Conservation (phyloP, 352 stramenopile species). For the Peronospora destructor region DNA sequence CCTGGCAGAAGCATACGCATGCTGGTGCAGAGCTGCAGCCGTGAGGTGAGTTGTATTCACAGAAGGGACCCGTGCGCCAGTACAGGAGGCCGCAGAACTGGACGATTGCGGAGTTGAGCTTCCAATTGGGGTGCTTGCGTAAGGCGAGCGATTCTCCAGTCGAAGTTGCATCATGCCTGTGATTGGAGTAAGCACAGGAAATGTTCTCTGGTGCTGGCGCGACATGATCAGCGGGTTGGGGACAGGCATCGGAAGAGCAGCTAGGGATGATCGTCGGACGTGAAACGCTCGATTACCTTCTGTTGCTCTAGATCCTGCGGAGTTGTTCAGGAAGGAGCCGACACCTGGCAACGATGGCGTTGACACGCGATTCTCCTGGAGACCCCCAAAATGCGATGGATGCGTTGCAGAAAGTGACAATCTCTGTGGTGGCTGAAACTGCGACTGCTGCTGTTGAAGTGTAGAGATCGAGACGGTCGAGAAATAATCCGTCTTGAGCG, state of each 20-base stretch:
- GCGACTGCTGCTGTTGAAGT: constrained; percentile 25
- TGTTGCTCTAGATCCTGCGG: constrained; percentile 11
- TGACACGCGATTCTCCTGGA: constrained; percentile 24
- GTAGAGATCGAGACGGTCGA: constrained; percentile 39
- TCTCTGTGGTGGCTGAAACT: constrained; percentile 18
- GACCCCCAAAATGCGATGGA: constrained; percentile 25
- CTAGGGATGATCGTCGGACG: constrained; percentile 40
- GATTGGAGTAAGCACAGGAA: constrained; percentile 53
- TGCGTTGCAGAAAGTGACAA: constrained; percentile 32
- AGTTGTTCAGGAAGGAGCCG: constrained; percentile 23
- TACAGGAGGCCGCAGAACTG: constrained; percentile 15
- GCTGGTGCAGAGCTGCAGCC: constrained; percentile 36
- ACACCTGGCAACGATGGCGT: constrained; percentile 39
- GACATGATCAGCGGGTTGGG: constrained; percentile 20
- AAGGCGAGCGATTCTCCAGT: constrained; percentile 39
- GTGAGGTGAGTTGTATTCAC: constrained; percentile 22
- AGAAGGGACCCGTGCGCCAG: constrained; percentile 11
- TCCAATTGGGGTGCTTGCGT: constrained; percentile 14
- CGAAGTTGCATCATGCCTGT: constrained; percentile 70
- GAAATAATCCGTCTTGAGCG: constrained; percentile 72
- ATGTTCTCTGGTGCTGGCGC: constrained; percentile 17
- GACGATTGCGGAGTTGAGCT: constrained; percentile 27
- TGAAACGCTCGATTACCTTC: constrained; percentile 30
- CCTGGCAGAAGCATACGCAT: constrained; percentile 43
- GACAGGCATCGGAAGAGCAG: constrained; percentile 43